These are phyloP conservation scores for Drechslera avenae DNA, from an alignment of 2,329 filamentous ascomycete genomes.

Conservation along the genomic window DNA sequence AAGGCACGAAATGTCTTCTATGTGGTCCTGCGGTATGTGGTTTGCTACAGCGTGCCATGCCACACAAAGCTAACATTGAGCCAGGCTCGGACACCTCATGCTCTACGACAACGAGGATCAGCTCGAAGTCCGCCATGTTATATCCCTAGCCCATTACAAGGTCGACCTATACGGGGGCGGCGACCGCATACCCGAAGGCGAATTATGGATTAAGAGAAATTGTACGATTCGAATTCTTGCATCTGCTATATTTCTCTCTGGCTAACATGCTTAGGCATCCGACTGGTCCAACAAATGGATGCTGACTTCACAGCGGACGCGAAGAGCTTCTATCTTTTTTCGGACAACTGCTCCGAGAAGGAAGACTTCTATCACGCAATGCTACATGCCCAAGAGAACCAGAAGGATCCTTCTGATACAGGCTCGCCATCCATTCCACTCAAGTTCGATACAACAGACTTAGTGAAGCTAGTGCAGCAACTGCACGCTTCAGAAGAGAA, in stretches of 20 bases:
- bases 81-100: conserved; percentile 82
- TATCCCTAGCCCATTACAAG: conserved; percentile 86
- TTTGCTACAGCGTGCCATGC: too few species aligned
- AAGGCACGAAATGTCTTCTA: conserved; percentile 88
- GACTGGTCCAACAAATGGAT: conserved; percentile 69
- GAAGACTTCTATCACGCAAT: conserved; percentile 98
- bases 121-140: conserved; percentile 93
- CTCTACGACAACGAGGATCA: conserved; percentile 96
- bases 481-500: conserved; percentile 92
- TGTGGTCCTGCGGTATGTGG: conserved; percentile 77
- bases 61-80: conserved; percentile 13
- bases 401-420: conserved; percentile 55
- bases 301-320: conserved; percentile 63
- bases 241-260: not conserved
- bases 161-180: conserved; percentile 84
- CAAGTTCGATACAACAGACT: conserved; percentile 80
- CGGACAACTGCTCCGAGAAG: conserved; percentile 92
- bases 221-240: conserved; percentile 51
- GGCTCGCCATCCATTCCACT: conserved; percentile 70
- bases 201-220: conserved; percentile 94
- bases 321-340: conserved; percentile 92
- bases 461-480: conserved; percentile 86
- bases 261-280: conserved; percentile 55
- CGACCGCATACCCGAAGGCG: conserved; percentile 80
- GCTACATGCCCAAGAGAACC: conserved; percentile 79